Conservation (phyloP, 768 basidiomycete species). For the Hebeloma cylindrosporum region DNA sequence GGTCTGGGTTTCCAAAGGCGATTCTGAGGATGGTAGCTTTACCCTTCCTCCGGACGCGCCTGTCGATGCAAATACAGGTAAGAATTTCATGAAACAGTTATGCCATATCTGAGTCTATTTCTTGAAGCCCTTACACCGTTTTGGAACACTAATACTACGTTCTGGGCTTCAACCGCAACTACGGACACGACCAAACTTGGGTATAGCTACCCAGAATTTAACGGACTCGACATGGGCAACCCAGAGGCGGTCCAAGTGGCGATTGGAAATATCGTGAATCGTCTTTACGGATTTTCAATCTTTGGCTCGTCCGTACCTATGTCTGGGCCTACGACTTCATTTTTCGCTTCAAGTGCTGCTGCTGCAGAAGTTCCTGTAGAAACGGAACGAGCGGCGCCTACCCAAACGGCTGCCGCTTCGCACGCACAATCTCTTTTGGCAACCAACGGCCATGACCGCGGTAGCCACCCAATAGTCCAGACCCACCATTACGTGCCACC, state of each 20-base stretch:
- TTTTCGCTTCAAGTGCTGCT: constrained; percentile 1
- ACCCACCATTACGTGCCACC: constrained; percentile 6
- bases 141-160: constrained; percentile 37
- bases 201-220: constrained; percentile 55
- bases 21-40: constrained; percentile 31
- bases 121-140: constrained; percentile 47
- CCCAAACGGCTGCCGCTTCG: constrained; percentile 23
- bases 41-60: constrained; percentile 27
- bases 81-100: constrained; percentile 3
- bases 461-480: neutral
- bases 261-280: constrained; percentile 35
- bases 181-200: constrained; percentile 33
- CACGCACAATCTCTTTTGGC: neutral
- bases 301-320: constrained; percentile 9
- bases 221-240: constrained; percentile 33
- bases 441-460: neutral
- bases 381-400: constrained; percentile 1
- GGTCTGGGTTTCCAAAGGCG: constrained; percentile 37
- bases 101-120: neutral
- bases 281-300: constrained; percentile 32
- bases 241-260: constrained; percentile 26
- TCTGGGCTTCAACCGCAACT: constrained; percentile 40
- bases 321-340: neutral
- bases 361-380: constrained; percentile 5
- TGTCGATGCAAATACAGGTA: constrained; percentile 31